Evolutionary conservation across 2,329 filamentous ascomycete species (phyloP), one percentile per base, ranked within the genome.

Genomic region (Pseudogymnoascus sp.): DNA sequence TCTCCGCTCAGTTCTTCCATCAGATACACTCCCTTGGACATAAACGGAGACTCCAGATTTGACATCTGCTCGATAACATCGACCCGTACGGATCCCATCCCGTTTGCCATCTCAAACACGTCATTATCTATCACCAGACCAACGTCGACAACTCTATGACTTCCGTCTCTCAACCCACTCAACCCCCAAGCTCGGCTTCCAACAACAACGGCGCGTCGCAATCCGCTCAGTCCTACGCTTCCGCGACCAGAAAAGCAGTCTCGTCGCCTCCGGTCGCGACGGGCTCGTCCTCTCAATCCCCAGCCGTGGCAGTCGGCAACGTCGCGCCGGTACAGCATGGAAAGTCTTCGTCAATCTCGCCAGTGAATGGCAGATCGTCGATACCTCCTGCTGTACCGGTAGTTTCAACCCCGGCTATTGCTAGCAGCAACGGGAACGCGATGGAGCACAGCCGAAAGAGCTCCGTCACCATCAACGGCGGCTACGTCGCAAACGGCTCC

Each of bases 391-490:
- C 87, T 73, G 81, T 89, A 70, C 87, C 88, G 69, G 75, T 77
- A 64, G 76, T 82, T 70, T 80, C 81, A 74, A 79, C 80, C 68
- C 82, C 87, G 68, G 79, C 81, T 67, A 85, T 89, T 69, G 84
- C 82, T 67, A 84, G 85, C 76, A 83, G 84, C 76, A 84, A 96
- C 84, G 90, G 90, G 69, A 78, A 79, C 69, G 76, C 82, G 62
- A 81, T 81, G 70, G 88, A 91, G 70, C 93, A 97, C 79, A 84
- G 82, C 73, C 86, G 91, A 74, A 96, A 96, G 79, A 87, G 87
- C 68, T 96, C 93, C 16, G 89, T 96, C 72, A 96, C 93, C 72
- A 96, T 97, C 81, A 89, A 90, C 73, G 90, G 89, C 69, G 87
- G 87, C 73, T 90, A 86, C 75, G 84, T 87, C 66, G 83, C 88